Evolutionary conservation across 2,329 filamentous ascomycete species (phyloP), one percentile per base, ranked within the genome.

Genomic region (Colletotrichum gloeosporioides): DNA sequence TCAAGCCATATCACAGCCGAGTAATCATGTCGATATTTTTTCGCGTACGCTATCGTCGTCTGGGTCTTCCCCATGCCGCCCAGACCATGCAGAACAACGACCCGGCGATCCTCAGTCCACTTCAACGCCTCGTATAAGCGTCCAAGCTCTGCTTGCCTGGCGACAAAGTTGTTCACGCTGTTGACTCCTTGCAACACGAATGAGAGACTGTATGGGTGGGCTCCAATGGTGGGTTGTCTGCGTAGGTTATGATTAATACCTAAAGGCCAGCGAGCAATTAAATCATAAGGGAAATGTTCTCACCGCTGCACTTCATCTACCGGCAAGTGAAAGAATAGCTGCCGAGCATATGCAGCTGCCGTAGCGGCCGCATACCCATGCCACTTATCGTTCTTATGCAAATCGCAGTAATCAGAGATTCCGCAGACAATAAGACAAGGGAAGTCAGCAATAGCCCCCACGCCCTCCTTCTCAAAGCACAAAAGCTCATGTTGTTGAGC

Each of bases 61-160:
- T 88, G 84, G n/a, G 86, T 88, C 80, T 89, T 89, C 31, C 85
- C 86, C 34, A 88, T 87, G 5, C 86, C 86, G 18, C 86, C 86
- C 5, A 87, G 79, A 18, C 86, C 86, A 62, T 87, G 81, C 9
- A 88, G 77, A 32, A 85, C 79, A 44, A 82, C 80, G 39, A 63
- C 78, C 6, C 69, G 74, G 22, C 79, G 78, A 3, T 73, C 66
- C 8, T 55, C 64, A 16, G 71, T 59, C 34, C 22, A 62, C 18
- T 44, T 62, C 10, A 81, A 70, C n/a, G 10, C 44, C 44, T 55
- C 18, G 2, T 55, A 29, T 3, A 67, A 3, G 18, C 39, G 64
- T 16, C 16, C 18, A 10, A 67, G 44, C 29, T 67, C 29, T n/a
- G 15, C 44, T 22, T 25, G 4, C 3, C 64, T 67, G 13, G 64